phyloP scores from a whole-genome alignment of 2,329 filamentous ascomycete species.

The Fusarium sp. region DNA sequence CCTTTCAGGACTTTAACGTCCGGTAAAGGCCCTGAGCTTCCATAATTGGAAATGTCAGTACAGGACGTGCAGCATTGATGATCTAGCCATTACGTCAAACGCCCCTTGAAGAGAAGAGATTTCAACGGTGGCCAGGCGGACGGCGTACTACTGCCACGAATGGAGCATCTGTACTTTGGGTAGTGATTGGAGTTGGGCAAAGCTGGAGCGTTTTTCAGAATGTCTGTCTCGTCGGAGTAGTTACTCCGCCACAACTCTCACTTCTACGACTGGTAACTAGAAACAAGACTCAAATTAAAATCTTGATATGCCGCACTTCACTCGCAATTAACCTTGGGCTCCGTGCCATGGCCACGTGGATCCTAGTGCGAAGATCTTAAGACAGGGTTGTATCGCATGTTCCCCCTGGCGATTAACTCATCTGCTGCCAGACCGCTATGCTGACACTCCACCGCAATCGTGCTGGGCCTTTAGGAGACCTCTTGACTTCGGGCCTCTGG shows the following conservation, averaged over 20 bases:
- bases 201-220: neutral
- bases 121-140: neutral
- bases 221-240: neutral
- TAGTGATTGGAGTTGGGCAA: neutral
- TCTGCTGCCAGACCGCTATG: neutral
- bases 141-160: neutral
- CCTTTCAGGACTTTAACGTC: conserved; percentile 16
- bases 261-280: conserved; percentile 11
- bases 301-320: conserved; percentile 11
- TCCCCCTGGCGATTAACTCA: neutral
- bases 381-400: conserved; percentile 14
- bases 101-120: neutral
- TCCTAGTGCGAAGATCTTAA: conserved; percentile 16
- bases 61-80: conserved; percentile 17
- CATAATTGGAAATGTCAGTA: conserved; percentile 16
- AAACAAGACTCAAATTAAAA: conserved; percentile 1
- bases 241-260: neutral
- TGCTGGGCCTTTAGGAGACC: neutral
- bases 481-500: neutral
- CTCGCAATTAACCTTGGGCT: conserved; percentile 13
- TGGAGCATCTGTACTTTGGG: neutral
- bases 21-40: neutral
- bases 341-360: conserved; percentile 18
- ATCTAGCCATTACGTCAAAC: conserved; percentile 27
- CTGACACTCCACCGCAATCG: neutral